A percentile compares a stretch with the other conserved stretches of the same genome.
phyloP scores from a whole-genome alignment of 1,139 yeast genomes.

The Debaryomyces coudertii region DNA sequence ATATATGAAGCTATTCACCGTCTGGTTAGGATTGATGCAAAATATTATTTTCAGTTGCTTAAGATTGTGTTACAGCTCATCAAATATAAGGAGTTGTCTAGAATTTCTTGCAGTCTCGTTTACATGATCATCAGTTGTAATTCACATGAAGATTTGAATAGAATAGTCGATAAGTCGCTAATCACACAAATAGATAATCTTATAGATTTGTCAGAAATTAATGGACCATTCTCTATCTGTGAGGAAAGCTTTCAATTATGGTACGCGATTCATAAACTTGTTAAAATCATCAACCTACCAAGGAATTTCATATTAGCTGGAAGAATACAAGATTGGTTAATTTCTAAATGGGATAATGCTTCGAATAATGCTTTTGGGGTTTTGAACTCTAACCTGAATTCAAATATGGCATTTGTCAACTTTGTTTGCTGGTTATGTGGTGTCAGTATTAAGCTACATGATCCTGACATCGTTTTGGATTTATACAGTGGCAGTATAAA shows the following conservation, averaged over 20 bases:
- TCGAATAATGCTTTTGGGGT: background rate
- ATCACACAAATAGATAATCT: slow-evolving; percentile 50
- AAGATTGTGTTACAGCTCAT: slow-evolving; percentile 51
- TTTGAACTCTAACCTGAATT: background rate
- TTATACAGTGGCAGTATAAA: slow-evolving; percentile 10
- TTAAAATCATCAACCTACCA: slow-evolving; percentile 32
- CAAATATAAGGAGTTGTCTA: slow-evolving; percentile 30
- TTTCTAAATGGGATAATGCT: slow-evolving; percentile 39
- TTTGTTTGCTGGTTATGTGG: slow-evolving; percentile 51
- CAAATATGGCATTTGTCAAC: background rate
- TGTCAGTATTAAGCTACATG: background rate
- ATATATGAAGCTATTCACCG: slow-evolving; percentile 3
- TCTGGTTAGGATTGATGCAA: background rate
- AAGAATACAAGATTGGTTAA: slow-evolving; percentile 51
- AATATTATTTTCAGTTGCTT: slow-evolving; percentile 25
- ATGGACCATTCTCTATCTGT: slow-evolving; percentile 56
- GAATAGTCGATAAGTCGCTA: slow-evolving; percentile 39
- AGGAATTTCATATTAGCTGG: slow-evolving; percentile 20
- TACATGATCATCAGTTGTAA: slow-evolving; percentile 18
- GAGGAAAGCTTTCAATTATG: slow-evolving; percentile 57
- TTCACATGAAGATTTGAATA: slow-evolving; percentile 17
- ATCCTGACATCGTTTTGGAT: background rate
- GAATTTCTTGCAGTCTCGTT: slow-evolving; percentile 27
- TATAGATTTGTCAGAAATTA: slow-evolving; percentile 56
- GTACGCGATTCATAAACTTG: slow-evolving; percentile 45